Evolutionary conservation across 441 rosid genomes (phyloP).

Genomic region (Pelargonium myrrhifolium): DNA sequence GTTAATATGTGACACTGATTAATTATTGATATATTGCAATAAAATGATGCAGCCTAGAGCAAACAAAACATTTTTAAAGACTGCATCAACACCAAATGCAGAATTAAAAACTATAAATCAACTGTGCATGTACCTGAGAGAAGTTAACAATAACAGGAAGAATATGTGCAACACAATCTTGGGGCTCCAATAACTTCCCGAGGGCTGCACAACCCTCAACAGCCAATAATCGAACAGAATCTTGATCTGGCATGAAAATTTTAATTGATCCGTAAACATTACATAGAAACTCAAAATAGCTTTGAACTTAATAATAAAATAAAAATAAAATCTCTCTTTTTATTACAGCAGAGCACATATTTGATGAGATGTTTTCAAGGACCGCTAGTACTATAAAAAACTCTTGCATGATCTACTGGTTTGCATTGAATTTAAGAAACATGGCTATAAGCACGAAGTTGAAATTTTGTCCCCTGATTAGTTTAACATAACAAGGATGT

Average conservation of each 20-base stretch:
- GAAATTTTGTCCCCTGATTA: not conserved
- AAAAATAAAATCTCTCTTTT: too few relatives aligned
- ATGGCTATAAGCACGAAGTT: not conserved
- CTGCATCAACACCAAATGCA: too few relatives aligned
- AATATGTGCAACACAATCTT: constrained; percentile 73
- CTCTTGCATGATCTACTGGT: not conserved
- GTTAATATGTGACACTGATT: too few relatives aligned
- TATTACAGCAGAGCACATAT: too few relatives aligned
- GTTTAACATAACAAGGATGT: not conserved
- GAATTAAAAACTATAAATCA: not conserved
- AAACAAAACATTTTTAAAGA: not conserved
- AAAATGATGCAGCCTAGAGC: not conserved
- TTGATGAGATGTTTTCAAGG: not conserved
- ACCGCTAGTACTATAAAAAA: not conserved
- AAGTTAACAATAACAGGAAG: constrained; percentile 83
- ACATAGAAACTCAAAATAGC: not conserved
- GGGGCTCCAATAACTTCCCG: constrained; percentile 86
- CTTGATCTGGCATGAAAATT: constrained; percentile 60
- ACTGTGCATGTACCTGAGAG: constrained; percentile 55
- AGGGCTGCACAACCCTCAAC: constrained; percentile 95
- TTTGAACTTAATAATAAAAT: not conserved
- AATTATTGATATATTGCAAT: not conserved
- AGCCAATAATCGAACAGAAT: constrained; percentile 89
- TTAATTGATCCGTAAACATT: not conserved
- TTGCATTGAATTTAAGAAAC: not conserved